These are phyloP conservation scores for Rhizopogon vulgaris DNA, from an alignment of 768 basidiomycete species.

Conservation along the genomic window DNA sequence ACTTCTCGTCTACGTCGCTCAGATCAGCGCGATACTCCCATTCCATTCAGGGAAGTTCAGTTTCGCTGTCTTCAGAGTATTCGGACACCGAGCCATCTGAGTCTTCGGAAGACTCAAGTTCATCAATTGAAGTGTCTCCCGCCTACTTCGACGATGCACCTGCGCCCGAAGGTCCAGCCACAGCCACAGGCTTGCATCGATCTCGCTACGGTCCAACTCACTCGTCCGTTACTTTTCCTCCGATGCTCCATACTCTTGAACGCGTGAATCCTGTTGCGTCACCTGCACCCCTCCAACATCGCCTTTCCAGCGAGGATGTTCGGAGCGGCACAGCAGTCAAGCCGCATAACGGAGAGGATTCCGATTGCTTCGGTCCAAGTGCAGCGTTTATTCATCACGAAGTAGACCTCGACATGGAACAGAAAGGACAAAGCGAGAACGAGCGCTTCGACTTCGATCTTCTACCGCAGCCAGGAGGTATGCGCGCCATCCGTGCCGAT, in stretches of 20 bases:
- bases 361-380: conserved; percentile 16
- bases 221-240: conserved; percentile 13
- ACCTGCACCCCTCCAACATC: background rate
- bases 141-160: conserved; percentile 40
- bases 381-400: conserved; percentile 23
- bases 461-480: conserved; percentile 8
- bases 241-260: conserved; percentile 12
- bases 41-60: background rate
- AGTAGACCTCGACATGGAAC: background rate
- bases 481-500: background rate
- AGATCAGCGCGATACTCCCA: conserved; percentile 9
- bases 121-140: conserved; percentile 34
- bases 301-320: background rate
- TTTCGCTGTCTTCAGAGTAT: conserved; percentile 6
- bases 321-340: background rate
- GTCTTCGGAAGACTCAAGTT: conserved; percentile 13
- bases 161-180: conserved; percentile 39
- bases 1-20: conserved; percentile 2
- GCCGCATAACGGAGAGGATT: background rate
- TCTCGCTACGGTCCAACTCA: conserved; percentile 20
- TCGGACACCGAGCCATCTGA: conserved; percentile 7
- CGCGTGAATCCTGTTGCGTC: background rate
- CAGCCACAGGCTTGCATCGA: conserved; percentile 29
- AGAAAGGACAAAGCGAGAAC: conserved; percentile 8
- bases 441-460: conserved; percentile 24